Percentiles rank a stretch among this genome's conserved stretches.
phyloP scores from a whole-genome alignment of 352 stramenopile genomes.

The Globisporangium parvum region DNA sequence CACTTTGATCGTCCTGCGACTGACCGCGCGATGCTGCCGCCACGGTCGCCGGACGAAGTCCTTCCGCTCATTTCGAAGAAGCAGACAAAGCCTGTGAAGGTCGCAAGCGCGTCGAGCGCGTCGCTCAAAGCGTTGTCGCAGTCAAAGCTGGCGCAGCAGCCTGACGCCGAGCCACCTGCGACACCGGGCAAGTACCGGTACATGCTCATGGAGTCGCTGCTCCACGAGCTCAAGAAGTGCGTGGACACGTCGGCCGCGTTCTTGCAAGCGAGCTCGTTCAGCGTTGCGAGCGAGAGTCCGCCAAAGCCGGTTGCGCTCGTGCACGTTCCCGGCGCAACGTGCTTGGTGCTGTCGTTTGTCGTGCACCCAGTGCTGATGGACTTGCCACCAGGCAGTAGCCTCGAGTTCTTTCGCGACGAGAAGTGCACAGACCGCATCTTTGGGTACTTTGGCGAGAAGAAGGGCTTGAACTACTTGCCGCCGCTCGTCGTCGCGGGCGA shows the following conservation, averaged over 20 bases:
- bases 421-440: slow-evolving; percentile 56
- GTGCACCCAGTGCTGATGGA: slow-evolving; percentile 81
- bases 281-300: slow-evolving; percentile 60
- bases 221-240: slow-evolving; percentile 43
- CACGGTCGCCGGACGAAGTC: slow-evolving; percentile 15
- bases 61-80: slow-evolving; percentile 27
- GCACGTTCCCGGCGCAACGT: slow-evolving; percentile 57
- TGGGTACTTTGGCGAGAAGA: slow-evolving; percentile 71
- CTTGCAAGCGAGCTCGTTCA: slow-evolving; percentile 43
- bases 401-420: slow-evolving; percentile 70
- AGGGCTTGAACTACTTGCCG: slow-evolving; percentile 58
- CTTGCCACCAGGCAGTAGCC: slow-evolving; percentile 51
- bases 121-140: slow-evolving; percentile 20
- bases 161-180: slow-evolving; percentile 21
- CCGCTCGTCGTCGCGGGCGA: slow-evolving; percentile 54
- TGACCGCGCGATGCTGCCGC: slow-evolving; percentile 10
- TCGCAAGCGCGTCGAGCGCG: slow-evolving; percentile 9
- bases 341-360: slow-evolving; percentile 68
- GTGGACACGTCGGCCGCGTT: slow-evolving; percentile 45
- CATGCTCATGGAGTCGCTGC: slow-evolving; percentile 52
- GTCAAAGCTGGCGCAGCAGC: slow-evolving; percentile 25
- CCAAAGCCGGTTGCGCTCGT: slow-evolving; percentile 54
- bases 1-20: slow-evolving; percentile 33
- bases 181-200: slow-evolving; percentile 48
- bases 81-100: slow-evolving; percentile 25